Evolutionary conservation across 163 green algal species (phyloP), one percentile per base, ranked within the genome.

Genomic region (Scenedesmus sp.): DNA sequence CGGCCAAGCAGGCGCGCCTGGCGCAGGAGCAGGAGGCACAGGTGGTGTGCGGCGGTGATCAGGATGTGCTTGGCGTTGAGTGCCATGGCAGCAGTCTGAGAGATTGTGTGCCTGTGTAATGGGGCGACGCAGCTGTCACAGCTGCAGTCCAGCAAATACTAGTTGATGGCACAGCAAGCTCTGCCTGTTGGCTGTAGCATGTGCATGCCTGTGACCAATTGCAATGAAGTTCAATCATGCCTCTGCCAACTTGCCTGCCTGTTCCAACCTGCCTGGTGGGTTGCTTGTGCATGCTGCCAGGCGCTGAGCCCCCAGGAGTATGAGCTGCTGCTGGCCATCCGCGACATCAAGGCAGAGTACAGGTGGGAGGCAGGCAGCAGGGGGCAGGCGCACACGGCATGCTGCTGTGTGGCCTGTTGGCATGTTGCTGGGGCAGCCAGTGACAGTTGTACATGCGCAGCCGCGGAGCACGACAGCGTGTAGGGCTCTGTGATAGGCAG

Each of bases 281-380:
- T 46, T 46, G 34, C 34, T 46, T 46, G 34, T 46, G 15, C 26
- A 2, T 62, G 16, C 52, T 23, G 5, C 0, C 82, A 93, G 93
- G 86, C 89, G 52, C 55, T 94, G 16, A 86, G 91, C 34, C 79
- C 90, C 18, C 92, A 96, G 84, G 95, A 97, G 89, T 90, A 92
- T 56, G 89, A 93, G 26, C 86, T 89, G 1, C 73, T 95, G 26
- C 86, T 90, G 70, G 86, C 76, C 20, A 93, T 96, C 1, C 91
- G 94, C 57, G 95, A 95, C 60, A 91, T 95, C 54, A 97, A 97
- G 90, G 82, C 83, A 26, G 12, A 91, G 64, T 97, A 97, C 91
- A 93, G 88, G 74, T 76, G 85, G 90, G 89, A 73, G 66, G 9
- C 84, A 92, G 86, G 86, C 70, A 64, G 81, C 86, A 55, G 64